Evolutionary conservation across 148 eudicot genomes (phyloP), one percentile per base, ranked within the genome.

Genomic region (Limonium bicolor): DNA sequence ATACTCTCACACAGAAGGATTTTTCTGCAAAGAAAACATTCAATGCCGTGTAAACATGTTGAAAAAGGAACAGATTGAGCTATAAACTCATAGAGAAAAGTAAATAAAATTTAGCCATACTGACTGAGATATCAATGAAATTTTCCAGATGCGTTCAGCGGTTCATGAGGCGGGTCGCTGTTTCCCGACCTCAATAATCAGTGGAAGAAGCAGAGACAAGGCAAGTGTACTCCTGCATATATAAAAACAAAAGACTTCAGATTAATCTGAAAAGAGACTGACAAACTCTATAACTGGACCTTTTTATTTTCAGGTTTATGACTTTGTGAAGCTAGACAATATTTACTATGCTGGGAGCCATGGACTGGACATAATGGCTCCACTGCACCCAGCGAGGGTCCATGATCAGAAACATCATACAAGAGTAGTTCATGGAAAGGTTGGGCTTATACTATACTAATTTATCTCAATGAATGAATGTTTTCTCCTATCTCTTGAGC

Each of bases 161-260:
- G 66, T 76, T 44, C 55, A 33, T 32, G 70, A 72, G 32, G 72
- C 68, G 39, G 83, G 69, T 13, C 29, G 60, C 13, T 56, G 59
- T 62, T 76, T 76, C 22, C 83, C 83, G 19, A 76, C 83, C 37
- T 68, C 83, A 56, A 68, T 76, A 40, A 72, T 76, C 57, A 76
- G 67, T 59, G 83, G 83, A 46, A 72, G 83, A 51, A 59, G 74
- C 61, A 62, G 78, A 48, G 64, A 68, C 6, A 76, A 72, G 78
- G 82, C 68, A 62, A n/a, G n/a, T n/a, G n/a, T n/a, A n/a, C n/a
- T n/a, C n/a, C n/a, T n/a, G n/a, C n/a, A n/a, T n/a, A n/a, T n/a
- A n/a, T n/a, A n/a, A n/a, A 17, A 17, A 38, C 20, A 42, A 6
- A 21, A 10, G 46, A 42, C 28, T 22, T 42, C 47, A 42, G n/a